A percentile compares a stretch with the other conserved stretches of the same genome.
Evolutionary conservation across 2,329 filamentous ascomycete genomes (phyloP).

Genomic region (Podosphaera xanthii): DNA sequence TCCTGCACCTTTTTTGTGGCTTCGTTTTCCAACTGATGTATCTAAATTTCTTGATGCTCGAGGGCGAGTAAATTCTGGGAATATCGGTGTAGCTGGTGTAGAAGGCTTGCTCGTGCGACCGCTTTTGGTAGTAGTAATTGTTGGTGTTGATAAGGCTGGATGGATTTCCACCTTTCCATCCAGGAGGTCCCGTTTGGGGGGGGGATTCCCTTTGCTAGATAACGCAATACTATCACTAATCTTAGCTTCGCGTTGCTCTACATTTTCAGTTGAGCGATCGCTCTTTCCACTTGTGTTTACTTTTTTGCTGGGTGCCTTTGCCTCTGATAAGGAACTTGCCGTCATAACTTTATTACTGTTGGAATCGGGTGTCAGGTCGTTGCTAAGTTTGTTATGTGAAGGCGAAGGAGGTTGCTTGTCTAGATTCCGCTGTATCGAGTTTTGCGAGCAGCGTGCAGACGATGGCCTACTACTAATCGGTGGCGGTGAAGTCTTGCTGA

Average conservation of each 20-base stretch:
- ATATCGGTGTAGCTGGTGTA: slow-evolving; percentile 32
- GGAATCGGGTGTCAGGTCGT: slow-evolving; percentile 17
- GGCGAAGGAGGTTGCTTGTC: slow-evolving; percentile 38
- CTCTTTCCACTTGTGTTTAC: slow-evolving; percentile 16
- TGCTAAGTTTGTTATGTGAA: slow-evolving; percentile 37
- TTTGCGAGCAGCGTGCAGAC: slow-evolving; percentile 52
- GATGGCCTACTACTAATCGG: slow-evolving; percentile 33
- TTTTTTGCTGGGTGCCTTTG: slow-evolving; percentile 30
- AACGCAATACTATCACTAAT: slow-evolving; percentile 13
- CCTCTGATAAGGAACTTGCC: slow-evolving; percentile 21
- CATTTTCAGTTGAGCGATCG: slow-evolving; percentile 15
- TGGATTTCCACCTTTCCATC: slow-evolving; percentile 22
- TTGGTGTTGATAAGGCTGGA: slow-evolving; percentile 16
- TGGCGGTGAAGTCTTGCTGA: slow-evolving; percentile 34
- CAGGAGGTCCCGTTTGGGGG: slow-evolving; percentile 26
- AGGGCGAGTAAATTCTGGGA: slow-evolving; percentile 30
- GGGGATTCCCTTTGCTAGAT: slow-evolving; percentile 21
- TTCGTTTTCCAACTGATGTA: slow-evolving; percentile 23
- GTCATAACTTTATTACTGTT: slow-evolving; percentile 12
- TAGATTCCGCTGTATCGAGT: slow-evolving; percentile 37
- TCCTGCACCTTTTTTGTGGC: slow-evolving; percentile 33
- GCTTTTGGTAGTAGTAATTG: slow-evolving; percentile 31
- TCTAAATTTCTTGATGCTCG: slow-evolving; percentile 25
- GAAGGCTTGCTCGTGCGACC: slow-evolving; percentile 44
- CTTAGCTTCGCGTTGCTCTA: slow-evolving; percentile 15